These are phyloP conservation scores for Emericellopsis cladophorae DNA, from an alignment of 2,329 filamentous ascomycete species.

Conservation along the genomic window DNA sequence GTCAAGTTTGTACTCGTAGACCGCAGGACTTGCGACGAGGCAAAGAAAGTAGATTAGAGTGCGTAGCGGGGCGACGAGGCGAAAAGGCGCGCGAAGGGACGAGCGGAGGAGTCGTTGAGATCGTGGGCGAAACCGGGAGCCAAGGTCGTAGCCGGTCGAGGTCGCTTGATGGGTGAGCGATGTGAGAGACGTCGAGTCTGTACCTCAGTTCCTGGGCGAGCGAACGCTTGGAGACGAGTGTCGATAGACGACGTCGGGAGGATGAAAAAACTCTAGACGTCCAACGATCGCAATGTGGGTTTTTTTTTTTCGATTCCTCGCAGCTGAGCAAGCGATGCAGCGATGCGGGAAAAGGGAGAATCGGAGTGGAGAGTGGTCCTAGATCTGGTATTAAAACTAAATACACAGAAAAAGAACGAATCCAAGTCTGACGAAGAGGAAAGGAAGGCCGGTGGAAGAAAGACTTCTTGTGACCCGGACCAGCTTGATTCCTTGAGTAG, in stretches of 20 bases:
- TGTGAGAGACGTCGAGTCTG: too few species aligned
- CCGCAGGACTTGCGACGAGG: slow-evolving; percentile 9
- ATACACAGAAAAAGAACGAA: slow-evolving; percentile 16
- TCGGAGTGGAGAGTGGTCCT: neutral
- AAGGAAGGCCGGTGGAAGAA: slow-evolving; percentile 14
- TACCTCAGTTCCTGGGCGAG: too few species aligned
- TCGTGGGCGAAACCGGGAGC: too few species aligned
- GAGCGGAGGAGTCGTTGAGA: too few species aligned
- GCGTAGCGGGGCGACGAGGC: neutral
- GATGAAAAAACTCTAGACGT: too few species aligned
- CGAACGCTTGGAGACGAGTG: too few species aligned
- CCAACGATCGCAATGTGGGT: neutral
- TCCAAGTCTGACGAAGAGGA: slow-evolving; percentile 15
- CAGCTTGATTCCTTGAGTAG: slow-evolving; percentile 16
- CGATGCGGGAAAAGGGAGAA: neutral
- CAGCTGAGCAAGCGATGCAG: neutral
- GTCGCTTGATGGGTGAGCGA: too few species aligned
- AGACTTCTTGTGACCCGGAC: slow-evolving; percentile 12
- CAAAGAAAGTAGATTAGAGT: neutral
- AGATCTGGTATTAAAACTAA: slow-evolving; percentile 5
- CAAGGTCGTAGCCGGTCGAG: too few species aligned
- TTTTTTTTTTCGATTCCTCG: neutral
- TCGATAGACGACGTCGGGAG: too few species aligned
- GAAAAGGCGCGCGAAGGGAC: too few species aligned
- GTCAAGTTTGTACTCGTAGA: neutral